Base-by-base conservation (phyloP, 768 basidiomycete genomes). In the Daedaleopsis sinensis region DNA sequence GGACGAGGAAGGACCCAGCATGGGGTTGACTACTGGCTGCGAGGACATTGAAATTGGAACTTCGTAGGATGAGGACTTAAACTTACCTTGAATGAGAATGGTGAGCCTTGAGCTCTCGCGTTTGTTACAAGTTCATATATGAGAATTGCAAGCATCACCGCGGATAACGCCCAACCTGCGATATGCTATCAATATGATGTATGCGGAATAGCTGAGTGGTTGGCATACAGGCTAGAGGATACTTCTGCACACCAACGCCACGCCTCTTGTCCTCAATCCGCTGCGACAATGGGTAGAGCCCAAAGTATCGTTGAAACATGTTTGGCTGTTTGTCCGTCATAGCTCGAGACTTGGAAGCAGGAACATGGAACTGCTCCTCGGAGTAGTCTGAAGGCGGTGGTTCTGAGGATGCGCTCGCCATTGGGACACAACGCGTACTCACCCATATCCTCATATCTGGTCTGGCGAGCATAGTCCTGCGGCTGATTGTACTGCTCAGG, bases 61-160 rank as follows among this genome's bases (percentile, higher is more conserved):
- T 12, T 13, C 5, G 39, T 12, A 11, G 39, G 35, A 36, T n/a
- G 24, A 48, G 39, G 52, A 35, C 18, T 12, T 10, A 9, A 10
- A 66, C 78, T 58, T 59, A 86, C 93, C 79, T 94, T 91, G 72
- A 94, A 86, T 2, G 95, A 94, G 50, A 98, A 80, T 0, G 92
- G 89, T 6, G 84, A 86, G 0, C 96, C 96, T 68, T 94, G 94
- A 18, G 84, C 82, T 65, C 82, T 79, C 58, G 79, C 72, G 70
- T 97, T 96, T 23, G 85, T 78, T 21, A 94, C 84, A 21, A 96
- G 80, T 73, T 96, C 95, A 67, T 90, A 90, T n/a, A 96, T 87
- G 67, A 96, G 85, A 9, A 92, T 78, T 5, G 78, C 84, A 35
- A 85, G 70, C 93, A 96, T 94, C 16, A 76, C 81, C 57, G 74